Percentiles rank a stretch among this genome's conserved stretches.
Conservation (phyloP, 2,329 filamentous ascomycete genomes). For the Colletotrichum sp. region DNA sequence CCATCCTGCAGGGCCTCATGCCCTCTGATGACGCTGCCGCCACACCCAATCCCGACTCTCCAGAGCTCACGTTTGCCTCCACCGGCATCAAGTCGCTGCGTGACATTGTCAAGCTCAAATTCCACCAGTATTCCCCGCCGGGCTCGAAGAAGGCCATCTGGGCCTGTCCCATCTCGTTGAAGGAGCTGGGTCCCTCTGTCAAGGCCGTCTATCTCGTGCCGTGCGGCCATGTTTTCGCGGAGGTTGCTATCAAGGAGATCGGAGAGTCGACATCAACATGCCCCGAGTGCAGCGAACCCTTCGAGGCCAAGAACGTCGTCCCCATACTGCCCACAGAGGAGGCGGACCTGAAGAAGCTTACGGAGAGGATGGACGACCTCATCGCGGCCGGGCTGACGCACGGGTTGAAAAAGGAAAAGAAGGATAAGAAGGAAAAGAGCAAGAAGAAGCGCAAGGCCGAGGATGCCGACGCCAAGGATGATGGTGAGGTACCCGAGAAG, state of each 20-base stretch:
- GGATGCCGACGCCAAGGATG: conserved; percentile 47
- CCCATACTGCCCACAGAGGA: conserved; percentile 76
- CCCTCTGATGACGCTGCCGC: conserved; percentile 41
- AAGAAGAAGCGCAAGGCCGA: conserved; percentile 77
- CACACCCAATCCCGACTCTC: conserved; percentile 27
- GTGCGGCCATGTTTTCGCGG: conserved; percentile 93
- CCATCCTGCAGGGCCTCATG: conserved; percentile 70
- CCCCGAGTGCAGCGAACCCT: conserved; percentile 77
- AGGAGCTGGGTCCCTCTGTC: conserved; percentile 78
- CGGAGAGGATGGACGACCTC: conserved; percentile 71
- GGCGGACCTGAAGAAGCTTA: conserved; percentile 72
- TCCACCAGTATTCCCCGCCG: conserved; percentile 52
- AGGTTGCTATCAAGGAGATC: conserved; percentile 85
- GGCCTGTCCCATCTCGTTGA: conserved; percentile 87
- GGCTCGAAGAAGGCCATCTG: conserved; percentile 62
- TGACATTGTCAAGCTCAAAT: conserved; percentile 87
- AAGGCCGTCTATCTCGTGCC: conserved; percentile 91
- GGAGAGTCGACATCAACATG: conserved; percentile 64
- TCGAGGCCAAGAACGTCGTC: conserved; percentile 79
- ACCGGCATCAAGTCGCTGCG: conserved; percentile 78
- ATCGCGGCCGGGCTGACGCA: conserved; percentile 78
- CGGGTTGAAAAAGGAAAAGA: conserved; percentile 82
- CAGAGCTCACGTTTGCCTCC: conserved; percentile 45
- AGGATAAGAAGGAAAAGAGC: conserved; percentile 57
- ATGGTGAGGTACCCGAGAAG: conserved; percentile 33